Evolutionary conservation across 176 grass and related monocot genomes (phyloP).

Genomic region (Eleusine indica): DNA sequence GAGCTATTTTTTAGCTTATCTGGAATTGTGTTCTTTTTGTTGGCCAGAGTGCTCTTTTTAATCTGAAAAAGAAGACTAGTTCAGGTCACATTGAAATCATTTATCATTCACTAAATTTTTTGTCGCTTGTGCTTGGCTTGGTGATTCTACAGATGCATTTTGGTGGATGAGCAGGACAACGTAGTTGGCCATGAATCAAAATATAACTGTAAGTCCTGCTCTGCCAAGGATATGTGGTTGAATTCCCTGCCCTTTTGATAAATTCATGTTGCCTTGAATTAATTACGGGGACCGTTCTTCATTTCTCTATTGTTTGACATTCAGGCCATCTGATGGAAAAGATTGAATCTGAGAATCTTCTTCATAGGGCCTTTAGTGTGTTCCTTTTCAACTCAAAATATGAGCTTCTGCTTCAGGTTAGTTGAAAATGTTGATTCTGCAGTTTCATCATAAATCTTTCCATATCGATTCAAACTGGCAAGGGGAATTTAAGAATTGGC

Average conservation of each 20-base stretch:
- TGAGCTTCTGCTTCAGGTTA: slow-evolving; percentile 94
- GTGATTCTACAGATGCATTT: slow-evolving; percentile 75
- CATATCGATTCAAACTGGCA: background rate
- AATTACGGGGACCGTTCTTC: background rate
- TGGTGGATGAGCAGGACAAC: slow-evolving; percentile 95
- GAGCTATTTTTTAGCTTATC: background rate
- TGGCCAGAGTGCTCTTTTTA: background rate
- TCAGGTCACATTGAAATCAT: background rate
- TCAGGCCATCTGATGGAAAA: slow-evolving; percentile 99
- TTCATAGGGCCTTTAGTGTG: slow-evolving; percentile 94
- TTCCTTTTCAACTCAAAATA: slow-evolving; percentile 99
- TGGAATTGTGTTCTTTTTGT: background rate
- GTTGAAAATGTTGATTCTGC: background rate
- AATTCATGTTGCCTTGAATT: background rate
- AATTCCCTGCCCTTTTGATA: background rate
- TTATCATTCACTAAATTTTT: background rate
- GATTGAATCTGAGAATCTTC: slow-evolving; percentile 83
- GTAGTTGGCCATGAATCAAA: slow-evolving; percentile 93
- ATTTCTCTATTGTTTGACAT: slow-evolving; percentile 20
- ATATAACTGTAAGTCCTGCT: slow-evolving; percentile 80
- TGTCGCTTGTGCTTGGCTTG: slow-evolving; percentile 10
- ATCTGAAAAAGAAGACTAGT: background rate
- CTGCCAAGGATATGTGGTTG: background rate
- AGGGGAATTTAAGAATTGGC: slow-evolving; percentile 8
- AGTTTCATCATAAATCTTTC: background rate